phyloP scores from a whole-genome alignment of 768 basidiomycete species.

The Tulasnella sp. region DNA sequence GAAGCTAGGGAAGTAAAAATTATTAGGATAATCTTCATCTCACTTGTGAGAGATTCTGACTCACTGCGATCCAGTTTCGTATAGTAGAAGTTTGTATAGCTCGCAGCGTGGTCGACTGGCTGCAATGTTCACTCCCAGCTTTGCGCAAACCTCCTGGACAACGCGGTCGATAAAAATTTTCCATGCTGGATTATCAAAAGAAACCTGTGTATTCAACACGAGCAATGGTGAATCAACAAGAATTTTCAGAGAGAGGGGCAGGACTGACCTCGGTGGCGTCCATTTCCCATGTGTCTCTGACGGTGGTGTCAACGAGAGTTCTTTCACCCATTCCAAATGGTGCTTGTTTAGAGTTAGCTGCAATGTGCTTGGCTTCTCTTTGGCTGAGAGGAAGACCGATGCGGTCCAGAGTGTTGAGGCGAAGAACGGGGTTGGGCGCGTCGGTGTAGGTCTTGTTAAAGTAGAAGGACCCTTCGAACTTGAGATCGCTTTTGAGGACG shows the following conservation, averaged over 20 bases:
- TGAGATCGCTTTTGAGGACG: conserved; percentile 30
- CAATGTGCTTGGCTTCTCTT: conserved; percentile 37
- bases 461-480: conserved; percentile 34
- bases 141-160: conserved; percentile 31
- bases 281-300: conserved; percentile 44
- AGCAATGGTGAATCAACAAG: too few species aligned
- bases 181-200: conserved; percentile 41
- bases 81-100: conserved; percentile 43
- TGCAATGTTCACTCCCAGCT: conserved; percentile 34
- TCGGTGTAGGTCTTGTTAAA: conserved; percentile 27
- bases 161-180: conserved; percentile 30
- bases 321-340: conserved; percentile 37
- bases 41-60: conserved; percentile 14
- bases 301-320: conserved; percentile 39
- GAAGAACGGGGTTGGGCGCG: conserved; percentile 39
- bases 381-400: conserved; percentile 37
- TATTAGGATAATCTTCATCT: background rate
- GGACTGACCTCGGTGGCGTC: conserved; percentile 31
- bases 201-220: too few species aligned
- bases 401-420: conserved; percentile 36
- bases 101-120: conserved; percentile 33
- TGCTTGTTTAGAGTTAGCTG: conserved; percentile 33
- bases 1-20: background rate
- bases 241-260: too few species aligned
- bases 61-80: conserved; percentile 45